Conservation (phyloP, 768 basidiomycete species). For the button mushroom (Agaricus bisporus) region DNA sequence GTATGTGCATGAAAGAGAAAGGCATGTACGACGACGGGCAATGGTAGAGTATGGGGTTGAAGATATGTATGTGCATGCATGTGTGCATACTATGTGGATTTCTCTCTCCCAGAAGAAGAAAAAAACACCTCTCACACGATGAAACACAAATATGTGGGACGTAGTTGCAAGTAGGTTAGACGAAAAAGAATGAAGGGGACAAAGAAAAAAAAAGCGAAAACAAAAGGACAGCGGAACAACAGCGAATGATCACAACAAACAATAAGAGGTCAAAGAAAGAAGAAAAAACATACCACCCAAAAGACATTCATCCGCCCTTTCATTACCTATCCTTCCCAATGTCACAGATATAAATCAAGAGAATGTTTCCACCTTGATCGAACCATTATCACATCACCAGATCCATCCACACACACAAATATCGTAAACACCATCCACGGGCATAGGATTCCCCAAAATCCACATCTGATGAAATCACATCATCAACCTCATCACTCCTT, state of each 20-base stretch:
- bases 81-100: slow-evolving; percentile 2
- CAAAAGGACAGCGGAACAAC: slow-evolving; percentile 11
- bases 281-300: not conserved
- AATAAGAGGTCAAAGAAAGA: slow-evolving; percentile 1
- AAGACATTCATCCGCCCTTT: no score
- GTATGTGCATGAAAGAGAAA: not conserved
- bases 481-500: not conserved
- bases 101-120: not conserved
- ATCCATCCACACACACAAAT: not conserved
- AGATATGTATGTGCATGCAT: not conserved
- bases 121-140: not conserved
- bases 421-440: no score
- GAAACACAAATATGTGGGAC: no score
- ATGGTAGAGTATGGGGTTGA: not conserved
- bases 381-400: not conserved
- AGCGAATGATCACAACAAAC: slow-evolving; percentile 3
- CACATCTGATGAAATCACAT: not conserved
- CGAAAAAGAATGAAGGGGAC: slow-evolving; percentile 4
- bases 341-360: no score
- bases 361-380: not conserved
- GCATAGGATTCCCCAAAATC: not conserved
- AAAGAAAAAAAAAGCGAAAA: slow-evolving; percentile 12
- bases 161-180: slow-evolving; percentile 11
- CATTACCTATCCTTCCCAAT: slow-evolving; percentile 1
- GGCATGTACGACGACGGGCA: not conserved